Conservation (phyloP, 2,329 filamentous ascomycete genomes). For the Lasiodiplodia citricola region DNA sequence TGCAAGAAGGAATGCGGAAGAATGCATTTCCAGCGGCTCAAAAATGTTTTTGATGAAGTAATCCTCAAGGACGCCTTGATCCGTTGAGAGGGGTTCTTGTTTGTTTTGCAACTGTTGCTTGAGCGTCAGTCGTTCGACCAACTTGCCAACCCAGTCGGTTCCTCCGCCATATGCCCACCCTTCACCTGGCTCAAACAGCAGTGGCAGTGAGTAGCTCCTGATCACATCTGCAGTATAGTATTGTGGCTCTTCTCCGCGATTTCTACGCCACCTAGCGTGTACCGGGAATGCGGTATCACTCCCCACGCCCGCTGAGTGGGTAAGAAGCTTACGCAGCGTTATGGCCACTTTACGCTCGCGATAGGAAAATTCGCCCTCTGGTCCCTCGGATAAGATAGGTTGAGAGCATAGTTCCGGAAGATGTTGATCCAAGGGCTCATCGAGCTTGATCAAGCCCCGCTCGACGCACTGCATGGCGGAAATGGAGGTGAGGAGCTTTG, state of each 20-base stretch:
- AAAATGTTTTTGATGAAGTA: conserved; percentile 37
- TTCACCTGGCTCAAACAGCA: conserved; percentile 36
- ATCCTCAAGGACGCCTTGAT: conserved; percentile 29
- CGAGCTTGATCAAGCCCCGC: conserved; percentile 37
- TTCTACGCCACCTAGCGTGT: conserved; percentile 26
- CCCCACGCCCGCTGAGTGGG: conserved; percentile 35
- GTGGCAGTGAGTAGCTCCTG: conserved; percentile 27
- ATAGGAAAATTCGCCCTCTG: not conserved
- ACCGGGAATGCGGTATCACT: conserved; percentile 31
- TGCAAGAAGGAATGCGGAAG: conserved; percentile 32
- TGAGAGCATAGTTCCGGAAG: conserved; percentile 39
- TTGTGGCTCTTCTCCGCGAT: conserved; percentile 26
- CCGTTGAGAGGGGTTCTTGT: not conserved
- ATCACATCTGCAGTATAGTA: conserved; percentile 25
- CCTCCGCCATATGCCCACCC: conserved; percentile 33
- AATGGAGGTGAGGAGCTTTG: conserved; percentile 46
- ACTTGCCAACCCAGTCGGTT: conserved; percentile 34
- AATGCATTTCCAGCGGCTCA: conserved; percentile 32
- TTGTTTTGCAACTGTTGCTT: not conserved
- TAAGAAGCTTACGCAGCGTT: conserved; percentile 31
- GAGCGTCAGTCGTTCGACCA: conserved; percentile 31
- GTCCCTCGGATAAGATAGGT: conserved; percentile 32
- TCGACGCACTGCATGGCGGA: conserved; percentile 43
- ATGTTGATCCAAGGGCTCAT: conserved; percentile 38
- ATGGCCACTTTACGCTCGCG: conserved; percentile 28